Base-by-base conservation (phyloP, 2,329 filamentous ascomycete genomes). In the Neophaeococcomyces mojaviensis region DNA sequence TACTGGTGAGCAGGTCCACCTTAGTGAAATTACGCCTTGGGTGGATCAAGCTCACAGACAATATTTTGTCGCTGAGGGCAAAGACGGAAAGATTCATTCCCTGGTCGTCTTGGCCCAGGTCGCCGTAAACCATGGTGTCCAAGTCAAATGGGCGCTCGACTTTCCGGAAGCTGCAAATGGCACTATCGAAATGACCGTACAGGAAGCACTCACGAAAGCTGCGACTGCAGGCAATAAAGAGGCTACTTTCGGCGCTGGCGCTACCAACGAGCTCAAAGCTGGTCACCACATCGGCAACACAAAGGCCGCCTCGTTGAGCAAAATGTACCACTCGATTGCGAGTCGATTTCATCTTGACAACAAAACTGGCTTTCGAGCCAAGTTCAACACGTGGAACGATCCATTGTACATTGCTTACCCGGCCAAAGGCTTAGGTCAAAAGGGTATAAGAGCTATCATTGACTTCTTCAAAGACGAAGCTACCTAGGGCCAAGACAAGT, bases 111-210 rank as follows among this genome's bases (percentile, higher is more conserved):
- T 90, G 55, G 83, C 85, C 44, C 83, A 86, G 63, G 76, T 92
- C 18, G 77, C 82, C 2, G 82, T 84, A 1, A 73, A 79, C 37
- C 78, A 90, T 63, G 86, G 86, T 43, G 89, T 84, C 75, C 86
- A 92, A 68, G 81, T 90, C 60, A 90, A 92, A 70, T 90, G 86
- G 70, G 82, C 82, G 2, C 78, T 90, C 39, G 85, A 90, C 64
- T 90, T 92, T 70, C 86, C 86, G 1, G 77, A 76, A 13, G 78
- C 86, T 2, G 81, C 86, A 12, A 84, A 79, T 33, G 86, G 86
- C 32, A 79, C 82, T 34, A 90, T 90, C 52, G 86, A 92, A 67
- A 72, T 80, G 15, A 73, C 86, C 13, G 82, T 88, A 52, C 74
- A 81, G 44, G 72, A 78, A 58, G 74, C 79, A 0, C 68, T 87